Evolutionary conservation across 2,329 filamentous ascomycete genomes (phyloP).

Genomic region (Phyllosticta citribraziliensis): DNA sequence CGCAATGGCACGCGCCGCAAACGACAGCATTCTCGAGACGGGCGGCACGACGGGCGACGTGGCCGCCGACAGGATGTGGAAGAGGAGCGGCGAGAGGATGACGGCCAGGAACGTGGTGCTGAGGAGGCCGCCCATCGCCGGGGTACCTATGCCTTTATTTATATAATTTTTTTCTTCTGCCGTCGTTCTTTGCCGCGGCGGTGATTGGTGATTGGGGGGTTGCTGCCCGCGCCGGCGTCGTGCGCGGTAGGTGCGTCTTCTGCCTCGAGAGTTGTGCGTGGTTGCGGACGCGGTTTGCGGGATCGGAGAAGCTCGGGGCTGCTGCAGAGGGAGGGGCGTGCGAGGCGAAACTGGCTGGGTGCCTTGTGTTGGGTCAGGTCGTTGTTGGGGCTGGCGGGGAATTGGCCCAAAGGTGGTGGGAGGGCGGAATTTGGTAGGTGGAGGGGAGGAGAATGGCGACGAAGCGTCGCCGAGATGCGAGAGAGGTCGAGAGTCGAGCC

Average conservation of each 20-base stretch:
- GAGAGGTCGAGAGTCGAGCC: not conserved
- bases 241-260: not conserved
- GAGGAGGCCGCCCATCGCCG: conserved; percentile 5
- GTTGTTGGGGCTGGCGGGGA: not conserved
- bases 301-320: not conserved
- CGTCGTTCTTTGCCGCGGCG: not conserved
- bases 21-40: conserved; percentile 32
- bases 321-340: not conserved
- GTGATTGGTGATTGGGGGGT: not conserved
- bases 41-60: not conserved
- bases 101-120: not conserved
- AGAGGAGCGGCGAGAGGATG: conserved; percentile 5
- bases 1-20: conserved; percentile 53
- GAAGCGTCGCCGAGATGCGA: not conserved
- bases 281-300: not conserved
- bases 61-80: not conserved
- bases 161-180: not conserved
- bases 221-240: not conserved
- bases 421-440: not conserved
- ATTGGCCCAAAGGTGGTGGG: not conserved
- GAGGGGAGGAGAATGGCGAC: not conserved
- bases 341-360: not conserved
- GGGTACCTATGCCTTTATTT: not conserved
- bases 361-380: not conserved
- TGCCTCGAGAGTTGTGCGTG: not conserved